These are phyloP conservation scores for Rhodomyrtus psidioides DNA, from an alignment of 441 rosid species.

Conservation along the genomic window DNA sequence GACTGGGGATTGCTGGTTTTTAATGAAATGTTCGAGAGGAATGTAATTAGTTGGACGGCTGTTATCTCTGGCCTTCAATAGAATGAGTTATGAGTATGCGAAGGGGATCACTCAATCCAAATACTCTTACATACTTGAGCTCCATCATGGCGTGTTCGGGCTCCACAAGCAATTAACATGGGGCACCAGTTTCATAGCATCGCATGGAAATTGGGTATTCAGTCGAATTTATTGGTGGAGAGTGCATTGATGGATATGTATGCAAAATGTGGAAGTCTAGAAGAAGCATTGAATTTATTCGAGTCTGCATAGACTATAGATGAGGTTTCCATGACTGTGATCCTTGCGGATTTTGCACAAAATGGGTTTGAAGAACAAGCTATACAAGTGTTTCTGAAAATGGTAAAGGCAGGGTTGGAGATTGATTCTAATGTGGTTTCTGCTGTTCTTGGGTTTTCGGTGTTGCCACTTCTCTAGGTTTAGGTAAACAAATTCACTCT, in stretches of 20 bases:
- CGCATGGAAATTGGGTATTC: conserved; percentile 62
- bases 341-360: conserved; percentile 71
- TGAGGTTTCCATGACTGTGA: conserved; percentile 76
- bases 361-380: conserved; percentile 83
- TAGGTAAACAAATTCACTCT: conserved; percentile 88
- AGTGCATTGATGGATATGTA: conserved; percentile 92
- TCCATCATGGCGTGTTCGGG: conserved; percentile 73
- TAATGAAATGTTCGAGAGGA: conserved; percentile 61
- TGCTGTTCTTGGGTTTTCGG: conserved; percentile 72
- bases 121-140: conserved; percentile 66
- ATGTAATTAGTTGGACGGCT: conserved; percentile 90
- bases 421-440: conserved; percentile 70
- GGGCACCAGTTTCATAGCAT: conserved; percentile 76
- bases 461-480: conserved; percentile 48
- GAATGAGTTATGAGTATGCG: conserved; percentile 45
- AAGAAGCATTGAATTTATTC: conserved; percentile 61
- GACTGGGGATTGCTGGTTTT: conserved; percentile 54
- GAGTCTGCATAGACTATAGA: conserved; percentile 53
- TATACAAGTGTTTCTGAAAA: conserved; percentile 53
- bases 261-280: conserved; percentile 70
- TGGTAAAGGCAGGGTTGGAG: conserved; percentile 47
- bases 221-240: conserved; percentile 56
- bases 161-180: conserved; percentile 11
- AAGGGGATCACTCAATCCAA: conserved; percentile 44
- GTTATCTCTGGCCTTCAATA: conserved; percentile 63